A percentile compares a stretch with the other conserved stretches of the same genome.
Evolutionary conservation across 371 early-diverging fungal species (phyloP).

Genomic region (Mortierella sp.): DNA sequence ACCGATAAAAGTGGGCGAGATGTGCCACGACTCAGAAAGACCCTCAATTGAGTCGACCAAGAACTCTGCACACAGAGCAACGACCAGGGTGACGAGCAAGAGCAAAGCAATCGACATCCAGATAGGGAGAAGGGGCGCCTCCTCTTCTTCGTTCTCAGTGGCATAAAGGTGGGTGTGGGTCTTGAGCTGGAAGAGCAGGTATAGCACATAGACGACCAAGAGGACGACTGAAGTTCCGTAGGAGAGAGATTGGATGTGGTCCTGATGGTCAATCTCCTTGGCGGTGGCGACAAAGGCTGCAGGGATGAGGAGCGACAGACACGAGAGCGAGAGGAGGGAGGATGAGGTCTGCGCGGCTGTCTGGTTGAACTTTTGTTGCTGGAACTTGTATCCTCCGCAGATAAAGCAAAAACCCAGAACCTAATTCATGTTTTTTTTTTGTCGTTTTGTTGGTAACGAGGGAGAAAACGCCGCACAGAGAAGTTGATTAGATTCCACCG

Average conservation of each 20-base stretch:
- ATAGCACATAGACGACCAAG: conserved; percentile 80
- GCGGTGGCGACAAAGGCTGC: conserved; percentile 79
- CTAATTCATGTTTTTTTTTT: conserved; percentile 16
- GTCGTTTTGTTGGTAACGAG: neutral
- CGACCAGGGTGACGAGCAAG: conserved; percentile 70
- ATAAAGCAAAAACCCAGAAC: conserved; percentile 84
- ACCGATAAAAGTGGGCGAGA: conserved; percentile 88
- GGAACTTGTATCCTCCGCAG: conserved; percentile 78
- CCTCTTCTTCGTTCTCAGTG: conserved; percentile 70
- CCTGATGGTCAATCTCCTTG: conserved; percentile 57
- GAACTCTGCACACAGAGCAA: conserved; percentile 88
- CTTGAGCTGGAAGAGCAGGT: conserved; percentile 86
- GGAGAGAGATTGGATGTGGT: conserved; percentile 72
- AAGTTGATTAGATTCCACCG: neutral
- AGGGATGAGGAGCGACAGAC: conserved; percentile 82
- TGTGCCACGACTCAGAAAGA: conserved; percentile 72
- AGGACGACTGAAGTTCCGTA: conserved; percentile 84
- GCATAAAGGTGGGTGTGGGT: conserved; percentile 80
- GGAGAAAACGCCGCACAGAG: neutral
- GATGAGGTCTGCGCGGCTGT: conserved; percentile 88
- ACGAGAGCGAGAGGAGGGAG: conserved; percentile 81
- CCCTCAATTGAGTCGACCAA: conserved; percentile 88
- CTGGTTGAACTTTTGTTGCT: conserved; percentile 80
- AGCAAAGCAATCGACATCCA: conserved; percentile 67
- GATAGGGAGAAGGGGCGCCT: conserved; percentile 71